These are phyloP conservation scores for Acidomyces sp. DNA, from an alignment of 495 filamentous ascomycete species.

Conservation along the genomic window DNA sequence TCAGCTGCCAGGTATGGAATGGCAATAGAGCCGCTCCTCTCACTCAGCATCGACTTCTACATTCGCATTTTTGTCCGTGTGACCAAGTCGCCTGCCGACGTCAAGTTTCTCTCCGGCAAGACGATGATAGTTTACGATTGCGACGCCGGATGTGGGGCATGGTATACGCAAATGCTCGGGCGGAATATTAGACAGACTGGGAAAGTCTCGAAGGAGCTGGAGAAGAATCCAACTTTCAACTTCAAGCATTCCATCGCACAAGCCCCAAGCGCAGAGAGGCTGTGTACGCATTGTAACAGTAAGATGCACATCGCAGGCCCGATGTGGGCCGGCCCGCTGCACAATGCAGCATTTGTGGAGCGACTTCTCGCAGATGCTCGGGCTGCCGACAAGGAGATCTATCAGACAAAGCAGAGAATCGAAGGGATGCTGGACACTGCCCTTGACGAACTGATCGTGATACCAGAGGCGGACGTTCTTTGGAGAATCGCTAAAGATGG, in stretches of 20 bases:
- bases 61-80: constrained; percentile 80
- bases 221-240: constrained; percentile 57
- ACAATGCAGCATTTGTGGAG: constrained; percentile 68
- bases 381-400: constrained; percentile 45
- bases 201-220: constrained; percentile 48
- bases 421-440: constrained; percentile 86
- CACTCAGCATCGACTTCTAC: constrained; percentile 92
- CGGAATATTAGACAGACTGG: constrained; percentile 47
- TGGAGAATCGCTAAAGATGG: constrained; percentile 8
- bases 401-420: constrained; percentile 66
- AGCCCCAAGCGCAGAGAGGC: constrained; percentile 46
- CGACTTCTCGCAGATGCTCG: constrained; percentile 57
- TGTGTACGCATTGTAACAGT: constrained; percentile 71
- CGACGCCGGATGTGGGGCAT: constrained; percentile 77
- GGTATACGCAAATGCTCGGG: constrained; percentile 63
- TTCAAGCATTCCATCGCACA: constrained; percentile 63
- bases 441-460: constrained; percentile 50
- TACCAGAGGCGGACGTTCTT: constrained; percentile 10
- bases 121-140: constrained; percentile 91
- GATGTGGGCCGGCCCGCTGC: constrained; percentile 86
- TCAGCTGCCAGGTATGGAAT: constrained; percentile 77
- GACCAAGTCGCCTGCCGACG: constrained; percentile 58
- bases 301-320: constrained; percentile 76
- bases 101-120: constrained; percentile 79
- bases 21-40: constrained; percentile 80